Evolutionary conservation across 179 eudicot genomes (phyloP).

Genomic region (Nepenthes alata): DNA sequence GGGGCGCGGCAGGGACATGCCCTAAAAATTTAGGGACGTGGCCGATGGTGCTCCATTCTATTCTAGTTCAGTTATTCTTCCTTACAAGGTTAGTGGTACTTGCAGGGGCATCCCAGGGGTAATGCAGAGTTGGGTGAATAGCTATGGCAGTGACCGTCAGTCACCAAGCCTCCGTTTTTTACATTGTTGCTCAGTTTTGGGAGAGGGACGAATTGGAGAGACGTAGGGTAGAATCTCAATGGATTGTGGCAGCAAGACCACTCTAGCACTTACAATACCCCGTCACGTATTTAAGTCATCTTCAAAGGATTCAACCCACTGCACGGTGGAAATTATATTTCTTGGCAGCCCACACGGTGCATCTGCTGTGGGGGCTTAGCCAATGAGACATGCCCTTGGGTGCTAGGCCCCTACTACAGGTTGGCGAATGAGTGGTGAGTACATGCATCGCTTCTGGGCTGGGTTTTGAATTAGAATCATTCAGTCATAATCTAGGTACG

Average conservation of each 20-base stretch:
- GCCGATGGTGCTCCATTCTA: too few species aligned
- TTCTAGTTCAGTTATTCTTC: too few species aligned
- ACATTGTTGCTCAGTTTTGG: too few species aligned
- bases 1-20: too few species aligned
- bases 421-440: conserved; percentile 7
- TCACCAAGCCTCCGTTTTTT: too few species aligned
- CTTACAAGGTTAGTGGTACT: too few species aligned
- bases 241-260: conserved; percentile 53
- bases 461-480: conserved; percentile 36
- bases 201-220: not conserved
- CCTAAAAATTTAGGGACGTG: too few species aligned
- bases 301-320: conserved; percentile 13
- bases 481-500: conserved; percentile 38
- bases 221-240: conserved; percentile 35
- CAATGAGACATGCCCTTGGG: not conserved
- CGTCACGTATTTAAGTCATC: conserved; percentile 21
- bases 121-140: too few species aligned
- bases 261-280: conserved; percentile 55
- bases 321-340: conserved; percentile 9
- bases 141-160: too few species aligned
- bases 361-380: conserved; percentile 6
- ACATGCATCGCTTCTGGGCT: conserved; percentile 13
- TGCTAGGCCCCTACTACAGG: conserved; percentile 4
- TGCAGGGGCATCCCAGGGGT: too few species aligned
- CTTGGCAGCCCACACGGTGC: conserved; percentile 10